Conservation (phyloP, 345 rosid species). For the Eucalyptus brandiana region DNA sequence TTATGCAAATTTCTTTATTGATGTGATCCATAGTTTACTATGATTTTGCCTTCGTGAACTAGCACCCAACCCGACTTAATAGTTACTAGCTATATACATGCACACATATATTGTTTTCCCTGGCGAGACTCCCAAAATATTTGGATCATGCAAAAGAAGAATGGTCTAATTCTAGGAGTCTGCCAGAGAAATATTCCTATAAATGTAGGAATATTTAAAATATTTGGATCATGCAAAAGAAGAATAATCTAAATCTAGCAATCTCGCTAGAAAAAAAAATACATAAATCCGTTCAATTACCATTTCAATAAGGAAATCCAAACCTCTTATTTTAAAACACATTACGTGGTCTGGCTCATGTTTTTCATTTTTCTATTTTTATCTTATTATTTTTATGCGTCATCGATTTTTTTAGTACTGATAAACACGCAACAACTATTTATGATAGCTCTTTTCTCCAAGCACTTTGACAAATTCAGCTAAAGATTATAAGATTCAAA, state of each 20-base stretch:
- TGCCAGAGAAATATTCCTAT: not conserved
- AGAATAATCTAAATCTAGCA: not conserved
- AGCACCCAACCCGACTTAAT: not conserved
- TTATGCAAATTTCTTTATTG: not conserved
- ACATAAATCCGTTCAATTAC: not conserved
- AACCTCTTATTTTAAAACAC: not conserved
- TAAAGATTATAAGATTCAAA: not conserved
- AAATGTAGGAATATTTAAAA: no score
- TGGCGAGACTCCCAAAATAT: no score
- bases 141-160: not conserved
- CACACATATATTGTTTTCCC: no score
- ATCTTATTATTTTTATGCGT: not conserved
- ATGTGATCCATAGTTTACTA: not conserved
- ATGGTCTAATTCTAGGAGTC: not conserved
- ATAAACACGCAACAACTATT: not conserved
- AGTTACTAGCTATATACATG: not conserved
- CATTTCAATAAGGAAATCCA: not conserved
- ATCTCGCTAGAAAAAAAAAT: not conserved
- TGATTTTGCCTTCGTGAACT: not conserved
- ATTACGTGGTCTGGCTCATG: not conserved
- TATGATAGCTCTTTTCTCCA: not conserved
- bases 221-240: not conserved
- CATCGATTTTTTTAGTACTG: not conserved
- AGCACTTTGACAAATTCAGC: not conserved
- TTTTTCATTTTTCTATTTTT: not conserved